These are phyloP conservation scores for Phytophthora ohioensis DNA, from an alignment of 352 stramenopile species.

Conservation along the genomic window DNA sequence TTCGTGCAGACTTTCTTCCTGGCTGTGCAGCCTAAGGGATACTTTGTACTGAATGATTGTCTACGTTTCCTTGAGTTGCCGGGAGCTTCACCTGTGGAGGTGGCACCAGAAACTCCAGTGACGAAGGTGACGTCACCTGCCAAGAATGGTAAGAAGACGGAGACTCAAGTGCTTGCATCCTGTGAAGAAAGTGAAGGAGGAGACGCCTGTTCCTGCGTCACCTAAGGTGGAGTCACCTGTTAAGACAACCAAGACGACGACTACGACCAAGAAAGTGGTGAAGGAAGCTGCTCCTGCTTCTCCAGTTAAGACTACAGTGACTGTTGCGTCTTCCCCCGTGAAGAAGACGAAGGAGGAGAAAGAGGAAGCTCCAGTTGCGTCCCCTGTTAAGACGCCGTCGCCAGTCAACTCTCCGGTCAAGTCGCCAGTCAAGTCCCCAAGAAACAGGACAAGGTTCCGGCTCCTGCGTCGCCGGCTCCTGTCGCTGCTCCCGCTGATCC, in stretches of 20 bases:
- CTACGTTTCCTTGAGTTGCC: conserved; percentile 85
- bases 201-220: conserved; percentile 33
- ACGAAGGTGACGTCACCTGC: conserved; percentile 26
- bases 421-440: conserved; percentile 25
- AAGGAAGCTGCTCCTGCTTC: conserved; percentile 20
- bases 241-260: conserved; percentile 15
- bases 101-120: conserved; percentile 1
- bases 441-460: conserved; percentile 43
- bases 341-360: conserved; percentile 42
- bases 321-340: conserved; percentile 43
- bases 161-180: conserved; percentile 23
- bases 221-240: conserved; percentile 39
- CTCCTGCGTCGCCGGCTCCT: conserved; percentile 22
- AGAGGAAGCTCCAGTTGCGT: neutral
- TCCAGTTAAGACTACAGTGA: conserved; percentile 41
- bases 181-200: conserved; percentile 19
- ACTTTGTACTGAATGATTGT: conserved; percentile 91
- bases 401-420: conserved; percentile 23
- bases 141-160: conserved; percentile 45
- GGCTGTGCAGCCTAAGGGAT: conserved; percentile 87
- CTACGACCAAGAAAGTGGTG: conserved; percentile 41
- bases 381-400: conserved; percentile 27
- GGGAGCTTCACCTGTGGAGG: conserved; percentile 22
- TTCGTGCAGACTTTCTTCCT: conserved; percentile 92
- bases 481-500: conserved; percentile 35